Conservation (phyloP, 2,329 filamentous ascomycete genomes). For the Alternaria sp. region DNA sequence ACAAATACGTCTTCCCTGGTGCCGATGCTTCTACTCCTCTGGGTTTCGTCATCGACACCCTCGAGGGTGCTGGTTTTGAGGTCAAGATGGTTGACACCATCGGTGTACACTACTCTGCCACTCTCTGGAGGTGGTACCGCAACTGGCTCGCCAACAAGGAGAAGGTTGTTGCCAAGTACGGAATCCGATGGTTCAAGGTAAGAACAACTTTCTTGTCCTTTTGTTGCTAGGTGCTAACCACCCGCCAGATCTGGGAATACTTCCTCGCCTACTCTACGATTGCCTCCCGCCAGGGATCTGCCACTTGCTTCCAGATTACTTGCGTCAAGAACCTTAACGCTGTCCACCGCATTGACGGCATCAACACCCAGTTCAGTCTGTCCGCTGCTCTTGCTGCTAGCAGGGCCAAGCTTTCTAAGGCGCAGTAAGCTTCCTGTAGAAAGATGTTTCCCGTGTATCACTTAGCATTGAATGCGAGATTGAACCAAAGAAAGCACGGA, state of each 20-base stretch:
- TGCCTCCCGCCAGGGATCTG: slow-evolving; percentile 81
- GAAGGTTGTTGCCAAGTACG: slow-evolving; percentile 94
- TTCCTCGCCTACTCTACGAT: slow-evolving; percentile 90
- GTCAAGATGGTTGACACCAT: slow-evolving; percentile 92
- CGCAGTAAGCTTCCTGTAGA: slow-evolving; percentile 12
- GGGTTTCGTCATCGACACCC: slow-evolving; percentile 82
- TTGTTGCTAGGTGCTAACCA: slow-evolving; percentile 14
- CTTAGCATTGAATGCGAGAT: neutral
- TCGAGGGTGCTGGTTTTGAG: slow-evolving; percentile 89
- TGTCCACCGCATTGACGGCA: slow-evolving; percentile 80
- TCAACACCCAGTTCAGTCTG: slow-evolving; percentile 74
- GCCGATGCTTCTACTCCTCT: slow-evolving; percentile 95
- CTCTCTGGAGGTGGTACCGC: slow-evolving; percentile 97
- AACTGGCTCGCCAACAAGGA: slow-evolving; percentile 97
- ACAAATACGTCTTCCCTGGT: slow-evolving; percentile 98
- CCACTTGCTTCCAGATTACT: slow-evolving; percentile 87
- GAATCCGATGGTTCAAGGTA: slow-evolving; percentile 93
- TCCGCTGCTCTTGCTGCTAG: slow-evolving; percentile 68
- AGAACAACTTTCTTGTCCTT: slow-evolving; percentile 50
- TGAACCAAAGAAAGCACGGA: neutral
- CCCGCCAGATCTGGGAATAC: slow-evolving; percentile 84
- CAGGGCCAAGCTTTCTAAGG: slow-evolving; percentile 46
- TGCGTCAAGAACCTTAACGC: slow-evolving; percentile 91
- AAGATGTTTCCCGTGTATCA: neutral
- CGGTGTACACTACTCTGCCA: slow-evolving; percentile 96